Evolutionary conservation across 345 rosid genomes (phyloP), one percentile per base, ranked within the genome.

Genomic region (Heritiera fomes): DNA sequence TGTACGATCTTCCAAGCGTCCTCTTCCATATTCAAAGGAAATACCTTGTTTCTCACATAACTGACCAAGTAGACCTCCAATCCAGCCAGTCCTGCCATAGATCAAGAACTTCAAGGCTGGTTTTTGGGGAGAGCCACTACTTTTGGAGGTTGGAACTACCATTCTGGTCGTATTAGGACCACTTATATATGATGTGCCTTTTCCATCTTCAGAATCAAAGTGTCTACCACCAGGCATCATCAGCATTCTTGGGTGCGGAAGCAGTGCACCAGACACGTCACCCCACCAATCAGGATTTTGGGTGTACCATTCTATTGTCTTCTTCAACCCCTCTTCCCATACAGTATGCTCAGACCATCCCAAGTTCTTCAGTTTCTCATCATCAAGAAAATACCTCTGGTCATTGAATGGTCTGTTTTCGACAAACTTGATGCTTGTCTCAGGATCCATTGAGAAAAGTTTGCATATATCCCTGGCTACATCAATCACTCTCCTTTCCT

Each of bases 211-310:
- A 75, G 85, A 86, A 74, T 90, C 93, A 71, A 81, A 87, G 78
- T 85, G 91, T 72, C 92, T 83, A 46, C 89, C 98, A 70, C 94
- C 93, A 20, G 98, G 94, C 94, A 91, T 90, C 98, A 93, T 91
- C 79, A 91, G 64, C 97, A 91, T 93, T 82, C 87, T 87, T 55
- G 98, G 98, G 82, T 93, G 98, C 75, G 94, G 98, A 80, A 90
- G 93, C 73, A 93, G 78, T 45, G 98, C 98, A 53, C 96, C 98
- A 41, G 93, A 82, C 28, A 93, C 98, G 79, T 93, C 98, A 46
- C 98, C 98, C 98, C 98, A 93, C 98, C 98, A 93, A 64, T 91
- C 91, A 73, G 96, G 96, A 86, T 93, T 88, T 62, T 84, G 83
- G 68, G 88, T 86, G 82, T 91, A 93, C 98, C 98, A 93, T 6